Percentiles rank a stretch among this genome's conserved stretches.
Evolutionary conservation across 2,329 filamentous ascomycete genomes (phyloP).

Genomic region (Clarireedia hainanense): DNA sequence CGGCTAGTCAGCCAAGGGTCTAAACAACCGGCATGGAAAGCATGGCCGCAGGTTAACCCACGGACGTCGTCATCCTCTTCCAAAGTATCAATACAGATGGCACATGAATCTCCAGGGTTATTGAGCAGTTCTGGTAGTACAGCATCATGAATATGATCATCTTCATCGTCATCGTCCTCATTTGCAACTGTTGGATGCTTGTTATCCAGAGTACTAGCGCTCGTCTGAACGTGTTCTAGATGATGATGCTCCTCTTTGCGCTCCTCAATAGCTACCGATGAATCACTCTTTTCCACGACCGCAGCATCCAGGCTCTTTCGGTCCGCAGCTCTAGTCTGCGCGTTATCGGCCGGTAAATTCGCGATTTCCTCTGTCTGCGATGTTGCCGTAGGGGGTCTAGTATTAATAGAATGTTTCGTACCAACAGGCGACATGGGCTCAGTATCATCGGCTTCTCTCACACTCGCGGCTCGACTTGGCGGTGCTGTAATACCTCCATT

Average conservation of each 20-base stretch:
- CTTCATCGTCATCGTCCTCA: slow-evolving; percentile 63
- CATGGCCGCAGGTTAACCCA: slow-evolving; percentile 91
- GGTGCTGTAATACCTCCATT: slow-evolving; percentile 74
- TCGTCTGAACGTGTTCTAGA: slow-evolving; percentile 24
- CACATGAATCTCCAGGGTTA: slow-evolving; percentile 84
- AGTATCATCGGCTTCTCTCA: slow-evolving; percentile 58
- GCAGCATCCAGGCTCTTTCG: slow-evolving; percentile 16
- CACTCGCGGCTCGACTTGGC: slow-evolving; percentile 63
- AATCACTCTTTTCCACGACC: slow-evolving; percentile 17
- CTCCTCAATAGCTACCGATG: slow-evolving; percentile 9
- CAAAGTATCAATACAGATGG: slow-evolving; percentile 89
- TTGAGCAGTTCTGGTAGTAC: slow-evolving; percentile 73
- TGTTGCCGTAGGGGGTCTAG: slow-evolving; percentile 17
- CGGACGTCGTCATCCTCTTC: slow-evolving; percentile 95
- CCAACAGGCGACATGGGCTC: slow-evolving; percentile 32
- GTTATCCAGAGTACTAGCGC: slow-evolving; percentile 30
- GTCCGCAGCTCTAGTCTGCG: slow-evolving; percentile 8
- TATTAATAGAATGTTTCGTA: slow-evolving; percentile 30
- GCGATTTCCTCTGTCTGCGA: slow-evolving; percentile 16
- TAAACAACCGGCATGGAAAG: slow-evolving; percentile 91
- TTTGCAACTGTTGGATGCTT: slow-evolving; percentile 30
- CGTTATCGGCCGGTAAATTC: slow-evolving; percentile 12
- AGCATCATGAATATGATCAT: slow-evolving; percentile 72
- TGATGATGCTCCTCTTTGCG: slow-evolving; percentile 20
- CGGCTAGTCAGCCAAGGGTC: slow-evolving; percentile 95